Evolutionary conservation across 306 rosid species (phyloP).

Genomic region (Quercus rubra): DNA sequence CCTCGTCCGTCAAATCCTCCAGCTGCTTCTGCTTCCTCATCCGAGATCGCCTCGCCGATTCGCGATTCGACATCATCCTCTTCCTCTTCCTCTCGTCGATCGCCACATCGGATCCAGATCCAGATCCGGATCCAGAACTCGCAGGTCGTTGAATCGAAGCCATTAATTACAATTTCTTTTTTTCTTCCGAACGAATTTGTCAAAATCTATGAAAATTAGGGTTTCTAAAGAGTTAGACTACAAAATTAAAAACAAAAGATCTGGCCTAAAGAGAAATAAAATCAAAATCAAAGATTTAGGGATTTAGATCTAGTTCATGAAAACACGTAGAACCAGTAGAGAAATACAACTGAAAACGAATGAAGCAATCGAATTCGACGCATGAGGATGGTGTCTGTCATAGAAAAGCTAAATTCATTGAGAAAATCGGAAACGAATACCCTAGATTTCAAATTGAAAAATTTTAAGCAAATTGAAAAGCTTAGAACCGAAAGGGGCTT

Average conservation of each 20-base stretch:
- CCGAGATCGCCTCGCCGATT: constrained; percentile 89
- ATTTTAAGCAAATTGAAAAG: no score
- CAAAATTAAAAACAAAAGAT: neutral
- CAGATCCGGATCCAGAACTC: constrained; percentile 65
- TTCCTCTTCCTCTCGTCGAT: constrained; percentile 86
- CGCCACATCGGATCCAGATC: constrained; percentile 63
- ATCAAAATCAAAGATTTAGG: neutral
- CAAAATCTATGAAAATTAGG: neutral
- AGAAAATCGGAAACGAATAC: constrained; percentile 3
- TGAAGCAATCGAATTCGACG: constrained; percentile 50
- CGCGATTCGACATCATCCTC: constrained; percentile 91
- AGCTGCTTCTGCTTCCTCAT: constrained; percentile 90
- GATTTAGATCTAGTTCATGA: constrained; percentile 51
- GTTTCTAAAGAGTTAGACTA: constrained; percentile 1
- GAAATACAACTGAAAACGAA: constrained; percentile 59
- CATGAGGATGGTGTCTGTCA: constrained; percentile 35
- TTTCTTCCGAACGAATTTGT: neutral
- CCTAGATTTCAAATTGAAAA: neutral
- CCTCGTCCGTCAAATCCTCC: constrained; percentile 66
- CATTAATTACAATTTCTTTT: constrained; percentile 25
- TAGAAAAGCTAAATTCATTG: constrained; percentile 40
- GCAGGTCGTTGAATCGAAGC: constrained; percentile 43
- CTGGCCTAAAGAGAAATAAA: neutral
- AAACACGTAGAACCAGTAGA: constrained; percentile 64
- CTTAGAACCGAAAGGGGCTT: neutral